Conservation (phyloP, 2,329 filamentous ascomycete species). For the Alternaria sp. region DNA sequence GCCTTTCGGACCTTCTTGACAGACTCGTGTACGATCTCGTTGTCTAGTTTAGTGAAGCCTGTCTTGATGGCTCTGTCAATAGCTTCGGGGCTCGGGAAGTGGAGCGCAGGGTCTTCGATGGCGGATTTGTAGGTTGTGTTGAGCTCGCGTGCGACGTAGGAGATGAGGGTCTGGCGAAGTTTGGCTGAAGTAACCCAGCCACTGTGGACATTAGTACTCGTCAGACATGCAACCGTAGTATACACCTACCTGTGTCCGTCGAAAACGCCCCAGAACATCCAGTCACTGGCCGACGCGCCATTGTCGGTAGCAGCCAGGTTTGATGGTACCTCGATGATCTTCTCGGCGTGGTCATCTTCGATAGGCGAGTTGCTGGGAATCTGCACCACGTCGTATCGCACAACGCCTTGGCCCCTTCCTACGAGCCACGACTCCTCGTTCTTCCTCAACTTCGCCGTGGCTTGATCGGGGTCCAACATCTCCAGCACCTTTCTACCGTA, state of each 20-base stretch:
- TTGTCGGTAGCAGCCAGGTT: slow-evolving; percentile 64
- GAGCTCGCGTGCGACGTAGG: slow-evolving; percentile 89
- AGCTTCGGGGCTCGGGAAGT: slow-evolving; percentile 76
- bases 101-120: slow-evolving; percentile 63
- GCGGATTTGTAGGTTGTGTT: slow-evolving; percentile 89
- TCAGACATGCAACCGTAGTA: background rate
- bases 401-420: slow-evolving; percentile 86
- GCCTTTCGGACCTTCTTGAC: slow-evolving; percentile 90
- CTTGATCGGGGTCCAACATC: slow-evolving; percentile 96
- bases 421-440: slow-evolving; percentile 93
- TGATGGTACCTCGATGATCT: slow-evolving; percentile 89
- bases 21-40: slow-evolving; percentile 94
- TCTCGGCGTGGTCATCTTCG: slow-evolving; percentile 97
- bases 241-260: slow-evolving; percentile 85
- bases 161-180: slow-evolving; percentile 89
- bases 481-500: slow-evolving; percentile 86
- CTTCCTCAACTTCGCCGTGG: slow-evolving; percentile 84
- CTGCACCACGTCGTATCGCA: slow-evolving; percentile 94
- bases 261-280: slow-evolving; percentile 99
- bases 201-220: slow-evolving; percentile 56
- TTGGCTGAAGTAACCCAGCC: slow-evolving; percentile 99
- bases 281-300: slow-evolving; percentile 74
- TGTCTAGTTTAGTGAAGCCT: slow-evolving; percentile 85
- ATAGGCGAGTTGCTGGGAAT: slow-evolving; percentile 96
- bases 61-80: slow-evolving; percentile 92